Evolutionary conservation across 1,284 basidiomycete species (phyloP), one percentile per base, ranked within the genome.

Genomic region (Fistulina hepatica): DNA sequence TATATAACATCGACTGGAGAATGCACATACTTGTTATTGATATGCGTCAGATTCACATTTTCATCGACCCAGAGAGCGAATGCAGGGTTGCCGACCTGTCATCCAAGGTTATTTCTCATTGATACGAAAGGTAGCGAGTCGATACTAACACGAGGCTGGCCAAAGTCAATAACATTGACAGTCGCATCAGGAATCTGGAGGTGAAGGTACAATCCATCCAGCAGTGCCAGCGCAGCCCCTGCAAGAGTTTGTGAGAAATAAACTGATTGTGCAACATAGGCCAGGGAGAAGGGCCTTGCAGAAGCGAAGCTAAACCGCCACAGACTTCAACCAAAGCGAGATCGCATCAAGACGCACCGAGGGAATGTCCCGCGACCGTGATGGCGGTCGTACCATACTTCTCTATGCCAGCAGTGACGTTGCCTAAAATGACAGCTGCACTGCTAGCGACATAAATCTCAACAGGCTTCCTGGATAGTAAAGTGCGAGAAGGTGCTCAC

Each of bases 291-390:
- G 39, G 21, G 28, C 40, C 35, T 16, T 41, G 42, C 11, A 46
- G 46, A 34, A 46, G 48, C 13, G 42, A 43, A 10, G 41, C 34
- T 11, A 40, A 44, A 32, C 44, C 45, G 12, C n/a, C 10, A 21
- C 23, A 37, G 9, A 19, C 17, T 17, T 16, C n/a, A 26, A 26
- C n/a, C 24, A n/a, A 22, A 19, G 25, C 31, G 19, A 24, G 16
- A n/a, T 20, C 23, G n/a, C n/a, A n/a, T n/a, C n/a, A 23, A 8
- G 10, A 46, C 54, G 13, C 19, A 67, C 70, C 70, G 15, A 76
- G 60, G 0, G 73, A 76, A 46, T 77, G 73, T 0, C 76, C 75
- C 5, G 69, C 63, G 22, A 69, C 39, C 1, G 69, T 69, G 19
- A 79, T 67, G 4, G 57, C 52, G 3, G 47, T 64, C 0, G 65